Percentiles rank a stretch among this genome's conserved stretches.
Evolutionary conservation across 768 basidiomycete species (phyloP).

Genomic region (Macrolepiota albuminosa): DNA sequence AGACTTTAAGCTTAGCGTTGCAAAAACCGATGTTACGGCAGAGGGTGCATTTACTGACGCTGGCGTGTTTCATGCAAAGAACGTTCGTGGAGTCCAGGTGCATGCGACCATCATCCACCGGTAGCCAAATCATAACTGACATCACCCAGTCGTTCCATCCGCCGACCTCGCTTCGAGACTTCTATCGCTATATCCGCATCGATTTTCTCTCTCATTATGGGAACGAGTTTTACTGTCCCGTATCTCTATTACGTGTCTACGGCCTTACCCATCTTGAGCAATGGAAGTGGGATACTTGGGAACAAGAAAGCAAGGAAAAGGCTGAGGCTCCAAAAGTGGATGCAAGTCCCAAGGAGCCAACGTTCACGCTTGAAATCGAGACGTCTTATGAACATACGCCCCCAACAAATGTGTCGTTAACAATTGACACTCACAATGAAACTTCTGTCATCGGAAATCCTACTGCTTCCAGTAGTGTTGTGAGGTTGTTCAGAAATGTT

Average conservation of each 20-base stretch:
- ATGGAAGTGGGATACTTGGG: conserved; percentile 90
- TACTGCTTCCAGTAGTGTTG: background rate
- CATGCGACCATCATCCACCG: conserved; percentile 19
- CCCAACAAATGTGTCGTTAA: background rate
- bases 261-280: conserved; percentile 95
- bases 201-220: conserved; percentile 94
- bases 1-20: conserved; percentile 82
- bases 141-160: conserved; percentile 66
- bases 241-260: conserved; percentile 89
- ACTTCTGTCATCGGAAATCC: background rate
- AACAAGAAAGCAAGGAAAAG: conserved; percentile 51
- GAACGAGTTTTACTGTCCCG: conserved; percentile 93
- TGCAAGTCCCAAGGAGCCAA: conserved; percentile 3
- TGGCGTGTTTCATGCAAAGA: conserved; percentile 82
- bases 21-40: conserved; percentile 70
- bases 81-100: conserved; percentile 88
- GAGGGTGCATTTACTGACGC: conserved; percentile 65
- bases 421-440: background rate
- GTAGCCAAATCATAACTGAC: background rate
- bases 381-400: background rate
- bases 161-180: conserved; percentile 66
- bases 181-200: conserved; percentile 91
- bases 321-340: conserved; percentile 29
- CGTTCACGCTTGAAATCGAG: background rate
- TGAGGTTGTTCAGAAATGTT: background rate